Percentiles rank a stretch among this genome's conserved stretches.
These are phyloP conservation scores for Zanthoxylum bungeanum DNA, from an alignment of 345 rosid genomes.

Conservation along the genomic window DNA sequence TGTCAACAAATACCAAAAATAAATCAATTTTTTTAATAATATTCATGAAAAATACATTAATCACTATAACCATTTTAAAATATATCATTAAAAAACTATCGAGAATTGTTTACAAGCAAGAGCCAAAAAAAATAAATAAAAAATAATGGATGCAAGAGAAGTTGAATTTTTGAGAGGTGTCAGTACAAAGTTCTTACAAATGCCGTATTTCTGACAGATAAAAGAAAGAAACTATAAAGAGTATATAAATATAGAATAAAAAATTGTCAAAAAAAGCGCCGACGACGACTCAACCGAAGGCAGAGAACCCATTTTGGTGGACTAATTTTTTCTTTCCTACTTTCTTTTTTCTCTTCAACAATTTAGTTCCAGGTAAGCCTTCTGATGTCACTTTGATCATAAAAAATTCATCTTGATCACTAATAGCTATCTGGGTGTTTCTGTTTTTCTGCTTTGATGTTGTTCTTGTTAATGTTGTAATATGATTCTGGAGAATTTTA, in stretches of 20 bases:
- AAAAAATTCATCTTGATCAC: not conserved
- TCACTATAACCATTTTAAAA: too few relatives aligned
- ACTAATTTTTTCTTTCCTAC: conserved; percentile 17
- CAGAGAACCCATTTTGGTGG: conserved; percentile 5
- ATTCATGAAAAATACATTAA: too few relatives aligned
- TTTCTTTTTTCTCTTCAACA: not conserved
- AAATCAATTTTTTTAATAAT: too few relatives aligned
- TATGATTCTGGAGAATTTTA: not conserved
- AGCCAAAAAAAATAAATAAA: not conserved
- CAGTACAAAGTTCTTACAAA: not conserved
- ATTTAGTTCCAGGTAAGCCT: conserved; percentile 19
- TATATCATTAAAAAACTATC: not conserved
- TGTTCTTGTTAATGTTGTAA: not conserved
- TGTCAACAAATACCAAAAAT: not conserved
- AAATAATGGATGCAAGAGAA: not conserved
- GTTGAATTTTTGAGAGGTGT: not conserved
- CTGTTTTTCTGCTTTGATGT: not conserved
- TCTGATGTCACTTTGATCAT: not conserved
- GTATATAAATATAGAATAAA: not conserved
- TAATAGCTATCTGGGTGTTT: not conserved
- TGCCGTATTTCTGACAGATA: not conserved
- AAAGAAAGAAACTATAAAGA: not conserved
- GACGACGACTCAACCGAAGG: conserved; percentile 41
- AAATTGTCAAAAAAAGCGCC: not conserved
- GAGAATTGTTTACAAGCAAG: not conserved